Conservation (phyloP, 352 stramenopile genomes). For the Aphanomyces astaci region DNA sequence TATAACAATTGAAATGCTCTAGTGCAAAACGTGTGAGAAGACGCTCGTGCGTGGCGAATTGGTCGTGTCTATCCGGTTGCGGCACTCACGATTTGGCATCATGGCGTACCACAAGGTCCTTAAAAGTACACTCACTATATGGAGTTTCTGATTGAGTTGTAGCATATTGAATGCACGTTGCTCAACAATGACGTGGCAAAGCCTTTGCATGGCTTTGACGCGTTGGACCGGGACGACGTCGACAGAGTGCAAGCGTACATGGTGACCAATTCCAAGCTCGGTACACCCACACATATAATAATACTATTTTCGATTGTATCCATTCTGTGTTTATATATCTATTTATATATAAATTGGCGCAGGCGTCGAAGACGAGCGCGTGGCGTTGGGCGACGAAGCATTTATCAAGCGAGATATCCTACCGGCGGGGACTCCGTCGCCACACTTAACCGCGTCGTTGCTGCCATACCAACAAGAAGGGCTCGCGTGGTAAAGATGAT, state of each 20-base stretch:
- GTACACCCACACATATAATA: not conserved
- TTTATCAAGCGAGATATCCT: constrained; percentile 64
- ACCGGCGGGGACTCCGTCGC: constrained; percentile 63
- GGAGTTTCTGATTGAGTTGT: not conserved
- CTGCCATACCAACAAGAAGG: constrained; percentile 98
- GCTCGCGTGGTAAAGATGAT: constrained; percentile 77
- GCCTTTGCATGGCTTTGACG: constrained; percentile 31
- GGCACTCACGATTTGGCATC: constrained; percentile 71
- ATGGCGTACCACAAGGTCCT: constrained; percentile 76
- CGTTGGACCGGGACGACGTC: constrained; percentile 37
- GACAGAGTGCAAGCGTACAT: constrained; percentile 47
- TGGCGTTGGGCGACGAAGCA: constrained; percentile 55
- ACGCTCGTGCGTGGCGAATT: constrained; percentile 40
- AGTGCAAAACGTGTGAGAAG: constrained; percentile 75
- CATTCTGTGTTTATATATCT: no score
- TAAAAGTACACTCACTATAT: not conserved
- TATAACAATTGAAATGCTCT: not conserved
- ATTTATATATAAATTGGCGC: constrained; percentile 17
- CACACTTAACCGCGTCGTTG: constrained; percentile 78
- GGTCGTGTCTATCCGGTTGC: constrained; percentile 49
- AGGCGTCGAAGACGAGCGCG: constrained; percentile 56
- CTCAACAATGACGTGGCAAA: constrained; percentile 26
- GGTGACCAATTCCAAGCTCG: constrained; percentile 32
- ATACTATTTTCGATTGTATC: no score
- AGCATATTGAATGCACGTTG: constrained; percentile 43